Evolutionary conservation across 108 stramenopile genomes (phyloP).

Genomic region (Conticribra weissflogii): DNA sequence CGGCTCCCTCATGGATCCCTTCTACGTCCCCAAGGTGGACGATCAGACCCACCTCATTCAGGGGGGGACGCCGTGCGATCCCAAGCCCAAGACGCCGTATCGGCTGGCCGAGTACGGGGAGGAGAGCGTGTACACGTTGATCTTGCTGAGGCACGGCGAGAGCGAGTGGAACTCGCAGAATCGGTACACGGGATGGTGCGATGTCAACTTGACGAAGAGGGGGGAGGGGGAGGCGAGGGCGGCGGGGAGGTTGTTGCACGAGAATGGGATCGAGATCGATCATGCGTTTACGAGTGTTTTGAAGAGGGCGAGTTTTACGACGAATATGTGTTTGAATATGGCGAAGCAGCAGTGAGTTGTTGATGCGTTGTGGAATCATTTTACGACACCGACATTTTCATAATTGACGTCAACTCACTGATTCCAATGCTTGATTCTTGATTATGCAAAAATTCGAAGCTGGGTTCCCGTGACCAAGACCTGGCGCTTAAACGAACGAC

Average conservation of each 20-base stretch:
- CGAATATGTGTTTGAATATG: conserved; percentile 81
- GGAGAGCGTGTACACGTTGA: conserved; percentile 74
- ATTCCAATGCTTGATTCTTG: too few species aligned
- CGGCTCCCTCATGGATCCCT: conserved; percentile 42
- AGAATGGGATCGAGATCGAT: conserved; percentile 86
- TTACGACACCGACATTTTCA: background rate
- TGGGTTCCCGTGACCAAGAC: conserved; percentile 85
- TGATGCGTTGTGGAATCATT: background rate
- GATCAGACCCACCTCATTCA: conserved; percentile 56
- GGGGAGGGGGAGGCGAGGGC: conserved; percentile 78
- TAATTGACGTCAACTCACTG: too few species aligned
- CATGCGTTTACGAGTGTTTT: conserved; percentile 84
- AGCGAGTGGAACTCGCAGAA: conserved; percentile 83
- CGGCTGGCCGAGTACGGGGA: conserved; percentile 75
- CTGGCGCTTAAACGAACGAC: conserved; percentile 88
- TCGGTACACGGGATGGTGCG: conserved; percentile 85
- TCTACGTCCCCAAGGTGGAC: conserved; percentile 26
- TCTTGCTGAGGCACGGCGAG: conserved; percentile 83
- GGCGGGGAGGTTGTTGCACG: conserved; percentile 75
- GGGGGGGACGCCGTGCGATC: conserved; percentile 72
- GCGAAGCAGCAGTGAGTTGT: conserved; percentile 67
- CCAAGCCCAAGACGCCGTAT: conserved; percentile 47
- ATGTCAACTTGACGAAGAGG: conserved; percentile 72
- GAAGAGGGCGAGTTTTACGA: conserved; percentile 71
- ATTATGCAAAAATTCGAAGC: too few species aligned